These are phyloP conservation scores for Heterobasidion parviporum DNA, from an alignment of 1,284 basidiomycete genomes.

Conservation along the genomic window DNA sequence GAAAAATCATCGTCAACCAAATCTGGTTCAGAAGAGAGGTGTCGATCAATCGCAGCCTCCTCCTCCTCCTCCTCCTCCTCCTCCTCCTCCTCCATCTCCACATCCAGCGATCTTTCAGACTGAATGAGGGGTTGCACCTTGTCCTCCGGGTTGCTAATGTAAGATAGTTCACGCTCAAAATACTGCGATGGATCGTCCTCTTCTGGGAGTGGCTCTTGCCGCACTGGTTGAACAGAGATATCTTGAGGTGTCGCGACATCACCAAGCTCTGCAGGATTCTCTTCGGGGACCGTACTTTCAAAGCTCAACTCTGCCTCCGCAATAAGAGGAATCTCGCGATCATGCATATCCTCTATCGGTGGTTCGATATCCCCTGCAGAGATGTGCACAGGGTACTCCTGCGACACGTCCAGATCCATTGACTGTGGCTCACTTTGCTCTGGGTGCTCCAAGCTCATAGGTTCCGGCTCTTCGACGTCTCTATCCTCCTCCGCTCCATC, in stretches of 20 bases:
- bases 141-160: neutral
- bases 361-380: neutral
- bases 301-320: neutral
- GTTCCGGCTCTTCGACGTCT: neutral
- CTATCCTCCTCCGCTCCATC: neutral
- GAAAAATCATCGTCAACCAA: no score
- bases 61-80: conserved; percentile 11
- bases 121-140: conserved; percentile 11
- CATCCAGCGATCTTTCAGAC: neutral
- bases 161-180: no score
- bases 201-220: no score
- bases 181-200: no score
- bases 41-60: conserved; percentile 20
- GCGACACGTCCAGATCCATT: no score
- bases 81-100: neutral
- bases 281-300: neutral
- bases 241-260: neutral
- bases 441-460: neutral
- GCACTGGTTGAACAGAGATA: no score
- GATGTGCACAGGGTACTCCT: neutral
- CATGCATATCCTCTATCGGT: neutral
- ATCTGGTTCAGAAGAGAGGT: conserved; percentile 23
- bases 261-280: neutral
- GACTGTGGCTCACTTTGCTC: neutral
- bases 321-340: neutral